Base-by-base conservation (phyloP, 169 alveolate species). In the Plasmodium cynomolgi region DNA sequence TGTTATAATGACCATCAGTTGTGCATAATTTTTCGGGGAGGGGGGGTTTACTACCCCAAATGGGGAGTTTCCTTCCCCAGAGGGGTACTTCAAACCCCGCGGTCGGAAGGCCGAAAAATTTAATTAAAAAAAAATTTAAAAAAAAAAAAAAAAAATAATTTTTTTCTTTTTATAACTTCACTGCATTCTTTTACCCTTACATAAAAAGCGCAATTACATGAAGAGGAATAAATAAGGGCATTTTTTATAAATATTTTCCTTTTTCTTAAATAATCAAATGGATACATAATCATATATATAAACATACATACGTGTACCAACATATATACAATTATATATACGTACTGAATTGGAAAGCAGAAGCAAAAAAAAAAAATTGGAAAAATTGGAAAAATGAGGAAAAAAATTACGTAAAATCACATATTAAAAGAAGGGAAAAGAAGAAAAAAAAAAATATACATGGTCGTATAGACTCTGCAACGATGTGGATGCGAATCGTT, bases 81-180 rank as follows among this genome's bases (percentile, higher is more conserved):
- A 44, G 56, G 56, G n/a, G 56, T 11, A 44, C n/a, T 11, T 13
- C 4, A 1, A 8, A 44, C 17, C 3, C 56, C 56, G 56, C n/a
- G 0, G n/a, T 44, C 56, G 56, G 62, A 50, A n/a, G 13, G 8
- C 23, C 20, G 23, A 50, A 33, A 68, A 68, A 68, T 68, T 68
- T 68, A 68, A 68, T 68, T 68, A 47, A 83, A 83, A 83, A 83
- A 83, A 77, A 3, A n/a, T n/a, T 83, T 80, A 41, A 20, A 41
- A 41, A 80, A 80, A 34, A 75, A 75, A 39, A 34, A 77, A 41
- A 79, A 39, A 79, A 34, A 47, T 11, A 44, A 44, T 33, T 33
- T 77, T 77, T 77, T 29, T 77, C 17, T 37, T 77, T 77, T 33
- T 77, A 77, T 77, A 37, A 29, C 37, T 77, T 23, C 50, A 77